Base-by-base conservation (phyloP, 441 rosid species). In the Jatropha podagrica region DNA sequence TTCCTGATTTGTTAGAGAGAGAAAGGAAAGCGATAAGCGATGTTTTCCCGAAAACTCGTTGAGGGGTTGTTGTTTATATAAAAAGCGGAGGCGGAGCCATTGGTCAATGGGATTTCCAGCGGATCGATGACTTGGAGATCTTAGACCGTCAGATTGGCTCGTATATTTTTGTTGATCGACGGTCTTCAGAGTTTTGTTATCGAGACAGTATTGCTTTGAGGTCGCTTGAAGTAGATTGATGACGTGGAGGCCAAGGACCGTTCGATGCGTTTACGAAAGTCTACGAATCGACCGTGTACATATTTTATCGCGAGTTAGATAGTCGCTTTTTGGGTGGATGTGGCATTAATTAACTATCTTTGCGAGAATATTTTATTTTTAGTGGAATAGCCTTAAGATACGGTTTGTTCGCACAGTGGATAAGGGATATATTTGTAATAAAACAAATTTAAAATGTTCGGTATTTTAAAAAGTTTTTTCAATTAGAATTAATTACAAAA, bases 111-210 rank as follows among this genome's bases (percentile, higher is more conserved):
- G 64, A 12, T 9, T 52, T 77, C 65, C 54, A 61, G 67, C 65
- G 76, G 85, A 82, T 80, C 32, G 72, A 2, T 72, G 83, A 73
- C 76, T 48, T 69, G 78, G 68, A 32, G 23, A 0, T 44, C 60
- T 42, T 2, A 7, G 0, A 12, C 56, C 78, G 76, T 74, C 17
- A 5, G 78, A 69, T 74, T 73, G 2, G 23, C 42, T 59, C 14
- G 11, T 3, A 8, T 23, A 2, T 2, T 4, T 15, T 7, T n/a
- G 2, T n/a, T 10, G 37, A 78, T 73, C 20, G 61, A 61, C 56
- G 81, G 74, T 70, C 0, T 18, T 4, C n/a, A 23, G 0, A 23
- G 55, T 3, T 12, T 65, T 51, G 18, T 2, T 32, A 7, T 17
- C 11, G 5, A 42, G 17, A 20, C 27, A 0, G 26, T 18, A 69